Percentiles rank a stretch among this genome's conserved stretches.
Conservation (phyloP, 1,139 yeast genomes). For the Candida sojae region DNA sequence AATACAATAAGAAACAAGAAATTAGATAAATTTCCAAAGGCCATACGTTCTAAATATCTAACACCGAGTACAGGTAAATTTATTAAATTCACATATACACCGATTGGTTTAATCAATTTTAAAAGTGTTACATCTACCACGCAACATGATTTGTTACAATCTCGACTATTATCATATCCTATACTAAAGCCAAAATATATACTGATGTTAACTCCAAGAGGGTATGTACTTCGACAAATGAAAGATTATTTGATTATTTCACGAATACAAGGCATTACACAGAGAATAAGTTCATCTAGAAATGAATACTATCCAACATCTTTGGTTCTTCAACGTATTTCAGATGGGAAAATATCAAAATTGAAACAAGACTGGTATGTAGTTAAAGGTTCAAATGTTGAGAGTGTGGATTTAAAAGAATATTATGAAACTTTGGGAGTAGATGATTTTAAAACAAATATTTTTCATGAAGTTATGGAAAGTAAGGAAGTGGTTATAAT, state of each 20-base stretch:
- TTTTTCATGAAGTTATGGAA: neutral
- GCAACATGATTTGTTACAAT: neutral
- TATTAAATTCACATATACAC: neutral
- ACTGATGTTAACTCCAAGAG: slow-evolving; percentile 9
- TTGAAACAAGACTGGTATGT: slow-evolving; percentile 4
- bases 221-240: slow-evolving; percentile 6
- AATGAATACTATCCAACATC: neutral
- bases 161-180: neutral
- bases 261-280: slow-evolving; percentile 1
- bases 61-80: neutral
- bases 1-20: slow-evolving; percentile 1
- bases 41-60: neutral
- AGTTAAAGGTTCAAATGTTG: neutral
- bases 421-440: neutral
- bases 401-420: neutral
- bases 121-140: slow-evolving; percentile 9
- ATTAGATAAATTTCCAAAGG: neutral
- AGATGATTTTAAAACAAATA: neutral
- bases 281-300: neutral
- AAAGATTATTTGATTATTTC: slow-evolving; percentile 5
- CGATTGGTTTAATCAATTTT: slow-evolving; percentile 9
- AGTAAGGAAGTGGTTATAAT: neutral
- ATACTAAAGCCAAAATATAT: neutral
- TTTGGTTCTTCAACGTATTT: slow-evolving; percentile 5
- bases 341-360: slow-evolving; percentile 4